Base-by-base conservation (phyloP, 805 yeast species). In the Tetrapisispora pingtungensis region DNA sequence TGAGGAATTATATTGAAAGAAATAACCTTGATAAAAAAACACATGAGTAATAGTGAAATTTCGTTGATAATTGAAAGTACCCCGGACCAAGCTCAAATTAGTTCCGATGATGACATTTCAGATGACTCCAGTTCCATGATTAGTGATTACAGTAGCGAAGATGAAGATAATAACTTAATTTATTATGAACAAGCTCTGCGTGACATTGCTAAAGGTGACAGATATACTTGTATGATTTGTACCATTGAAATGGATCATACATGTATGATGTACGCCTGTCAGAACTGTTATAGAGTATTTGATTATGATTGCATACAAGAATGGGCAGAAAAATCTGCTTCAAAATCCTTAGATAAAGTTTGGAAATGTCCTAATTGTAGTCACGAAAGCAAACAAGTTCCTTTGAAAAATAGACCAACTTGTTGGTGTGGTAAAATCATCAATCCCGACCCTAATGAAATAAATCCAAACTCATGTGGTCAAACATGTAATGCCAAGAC, bases 341-440 rank as follows among this genome's bases (percentile, higher is more conserved):
- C 84, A 7, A 80, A 84, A 1, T 77, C 77, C 30, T 65, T 63
- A 1, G 71, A 72, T 36, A 74, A 73, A 40, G 68, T 71, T 34
- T 88, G 96, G 96, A 72, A 88, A 54, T 88, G 97, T 62, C 96
- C 96, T 0, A 74, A 86, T 78, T 63, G 68, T 63, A 40, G 76
- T 68, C 41, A 67, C 64, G 42, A 54, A 48, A 47, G 55, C 65
- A 54, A 69, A 74, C 37, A 88, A 85, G 32, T 72, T 63, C 50
- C 72, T 61, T 33, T 81, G 75, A 61, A 75, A 75, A 50, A 56
- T 37, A 51, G 63, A 33, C 51, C 59, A 10, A 56, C 66, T 1
- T 88, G 97, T 58, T 88, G 97, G 97, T 88, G 96, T 69, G 90
- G 89, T 1, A 82, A 84, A 54, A 74, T 73, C 2, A 66, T 75